A percentile compares a stretch with the other conserved stretches of the same genome.
Evolutionary conservation across 2,329 filamentous ascomycete species (phyloP).

Genomic region (Chaetothyriales sp.): DNA sequence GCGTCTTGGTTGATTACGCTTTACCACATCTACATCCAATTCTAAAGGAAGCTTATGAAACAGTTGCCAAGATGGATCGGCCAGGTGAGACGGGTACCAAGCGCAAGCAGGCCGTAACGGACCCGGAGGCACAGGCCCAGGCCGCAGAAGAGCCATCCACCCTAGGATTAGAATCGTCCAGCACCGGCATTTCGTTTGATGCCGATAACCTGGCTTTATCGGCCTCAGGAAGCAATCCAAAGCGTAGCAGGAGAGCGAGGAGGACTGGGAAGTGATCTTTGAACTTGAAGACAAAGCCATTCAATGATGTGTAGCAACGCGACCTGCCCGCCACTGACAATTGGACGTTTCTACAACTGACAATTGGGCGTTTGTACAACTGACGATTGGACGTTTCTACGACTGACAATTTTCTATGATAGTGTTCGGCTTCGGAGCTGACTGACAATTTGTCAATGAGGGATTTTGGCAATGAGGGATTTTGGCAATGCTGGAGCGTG

Average conservation of each 20-base stretch:
- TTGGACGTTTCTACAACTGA: too few species aligned
- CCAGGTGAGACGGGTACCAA: constrained; percentile 2
- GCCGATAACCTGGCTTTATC: constrained; percentile 2
- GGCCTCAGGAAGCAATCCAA: neutral
- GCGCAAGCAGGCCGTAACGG: constrained; percentile 3
- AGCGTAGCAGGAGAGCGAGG: neutral
- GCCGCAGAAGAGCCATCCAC: neutral
- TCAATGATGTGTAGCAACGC: too few species aligned
- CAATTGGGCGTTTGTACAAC: too few species aligned
- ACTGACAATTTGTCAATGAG: too few species aligned
- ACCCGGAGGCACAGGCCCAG: neutral
- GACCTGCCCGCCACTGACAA: too few species aligned
- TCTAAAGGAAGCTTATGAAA: constrained; percentile 2
- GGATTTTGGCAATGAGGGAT: too few species aligned
- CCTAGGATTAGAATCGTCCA: neutral
- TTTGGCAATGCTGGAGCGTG: too few species aligned
- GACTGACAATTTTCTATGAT: too few species aligned
- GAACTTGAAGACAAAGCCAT: too few species aligned
- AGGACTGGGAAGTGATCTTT: neutral
- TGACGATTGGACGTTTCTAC: too few species aligned
- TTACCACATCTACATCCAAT: constrained; percentile 3
- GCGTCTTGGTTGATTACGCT: constrained; percentile 4
- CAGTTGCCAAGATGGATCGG: constrained; percentile 2
- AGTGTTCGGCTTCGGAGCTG: too few species aligned
- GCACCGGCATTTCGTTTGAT: constrained; percentile 3